These are phyloP conservation scores for Hyphopichia burtonii DNA, from an alignment of 1,139 yeast genomes.

Conservation along the genomic window DNA sequence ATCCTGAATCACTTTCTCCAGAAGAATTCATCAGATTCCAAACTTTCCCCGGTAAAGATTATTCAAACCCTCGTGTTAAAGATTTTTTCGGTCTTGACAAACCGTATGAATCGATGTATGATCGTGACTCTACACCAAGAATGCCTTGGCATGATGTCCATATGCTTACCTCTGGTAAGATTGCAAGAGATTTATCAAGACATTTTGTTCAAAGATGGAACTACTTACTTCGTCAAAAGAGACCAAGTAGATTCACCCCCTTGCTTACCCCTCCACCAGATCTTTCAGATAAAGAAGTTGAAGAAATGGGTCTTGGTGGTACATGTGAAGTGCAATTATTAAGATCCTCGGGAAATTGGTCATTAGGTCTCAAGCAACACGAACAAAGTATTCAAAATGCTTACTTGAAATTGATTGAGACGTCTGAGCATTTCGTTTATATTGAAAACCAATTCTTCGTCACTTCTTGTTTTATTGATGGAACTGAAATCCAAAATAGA, in stretches of 20 bases:
- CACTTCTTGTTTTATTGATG: slow-evolving; percentile 84
- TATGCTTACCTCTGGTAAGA: slow-evolving; percentile 93
- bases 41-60: slow-evolving; percentile 94
- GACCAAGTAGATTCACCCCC: slow-evolving; percentile 94
- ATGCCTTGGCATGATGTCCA: slow-evolving; percentile 99
- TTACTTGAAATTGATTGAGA: slow-evolving; percentile 83
- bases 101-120: slow-evolving; percentile 93
- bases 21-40: slow-evolving; percentile 53
- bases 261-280: slow-evolving; percentile 91
- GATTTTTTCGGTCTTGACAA: slow-evolving; percentile 80
- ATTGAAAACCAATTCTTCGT: slow-evolving; percentile 94
- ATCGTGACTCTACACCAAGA: slow-evolving; percentile 75
- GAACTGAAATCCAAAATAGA: slow-evolving; percentile 79
- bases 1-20: slow-evolving; percentile 23
- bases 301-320: slow-evolving; percentile 65
- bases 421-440: slow-evolving; percentile 89
- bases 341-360: slow-evolving; percentile 92
- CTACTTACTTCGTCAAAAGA: slow-evolving; percentile 82
- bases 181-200: slow-evolving; percentile 88
- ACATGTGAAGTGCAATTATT: slow-evolving; percentile 90
- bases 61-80: slow-evolving; percentile 89
- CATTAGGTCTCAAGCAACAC: slow-evolving; percentile 77
- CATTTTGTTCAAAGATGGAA: slow-evolving; percentile 99
- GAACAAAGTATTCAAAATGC: slow-evolving; percentile 94
- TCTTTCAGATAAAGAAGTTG: slow-evolving; percentile 68